Base-by-base conservation (phyloP, 1,284 basidiomycete species). In the Acaromyces ingoldii region DNA sequence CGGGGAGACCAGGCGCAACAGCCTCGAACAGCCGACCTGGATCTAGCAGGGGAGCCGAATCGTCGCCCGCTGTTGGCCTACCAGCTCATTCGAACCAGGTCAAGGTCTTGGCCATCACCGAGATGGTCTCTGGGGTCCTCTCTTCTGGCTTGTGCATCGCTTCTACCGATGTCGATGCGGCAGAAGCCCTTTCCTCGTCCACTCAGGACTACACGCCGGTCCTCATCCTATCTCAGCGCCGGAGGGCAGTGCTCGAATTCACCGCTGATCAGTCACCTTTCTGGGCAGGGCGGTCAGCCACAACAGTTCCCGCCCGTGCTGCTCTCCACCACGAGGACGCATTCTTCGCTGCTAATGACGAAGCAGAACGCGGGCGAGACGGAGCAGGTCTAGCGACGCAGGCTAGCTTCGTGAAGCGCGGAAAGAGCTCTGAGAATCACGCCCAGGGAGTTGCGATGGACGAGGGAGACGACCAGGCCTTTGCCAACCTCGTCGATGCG, bases 51-150 rank as follows among this genome's bases (percentile, higher is more conserved):
- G n/a, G n/a, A n/a, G n/a, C n/a, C n/a, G n/a, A n/a, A n/a, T n/a
- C n/a, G n/a, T n/a, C n/a, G n/a, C n/a, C n/a, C n/a, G n/a, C n/a
- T n/a, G n/a, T n/a, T n/a, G n/a, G n/a, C n/a, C n/a, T n/a, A n/a
- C n/a, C n/a, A n/a, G n/a, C n/a, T n/a, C n/a, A n/a, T n/a, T n/a
- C n/a, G 22, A 24, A 50, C 25, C 26, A 30, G 26, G 40, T 45
- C n/a, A 59, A 59, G 47, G 46, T 66, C 10, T 56, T 70, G 24
- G 57, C 55, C 58, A 60, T 69, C 22, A 36, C 57, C 48, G 69
- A 69, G 47, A 63, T 67, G 56, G 54, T 72, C 13, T 55, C 59
- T 51, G 49, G 63, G 34, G 58, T 70, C 17, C 57, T 72, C 1
- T 57, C 65, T 3, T 52, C 50, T 1, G 68, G 64, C 26, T 19